Evolutionary conservation across 805 yeast genomes (phyloP).

Genomic region (Alloascoidea hylecoeti): DNA sequence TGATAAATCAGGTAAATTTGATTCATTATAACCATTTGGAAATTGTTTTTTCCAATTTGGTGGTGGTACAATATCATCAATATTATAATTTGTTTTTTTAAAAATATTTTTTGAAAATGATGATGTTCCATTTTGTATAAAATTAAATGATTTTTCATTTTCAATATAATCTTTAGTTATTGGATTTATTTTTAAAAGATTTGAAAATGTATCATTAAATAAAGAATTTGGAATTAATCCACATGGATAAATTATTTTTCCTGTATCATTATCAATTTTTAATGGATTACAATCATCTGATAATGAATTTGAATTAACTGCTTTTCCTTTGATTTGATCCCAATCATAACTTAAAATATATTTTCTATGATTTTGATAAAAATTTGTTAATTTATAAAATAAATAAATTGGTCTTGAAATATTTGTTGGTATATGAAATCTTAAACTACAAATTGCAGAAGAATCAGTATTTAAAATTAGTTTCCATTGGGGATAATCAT

Average conservation of each 20-base stretch:
- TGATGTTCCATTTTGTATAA: constrained; percentile 27
- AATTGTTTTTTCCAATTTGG: constrained; percentile 73
- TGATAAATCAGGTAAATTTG: constrained; percentile 64
- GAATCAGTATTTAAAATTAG: background rate
- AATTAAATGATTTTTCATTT: constrained; percentile 13
- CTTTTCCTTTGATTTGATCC: constrained; percentile 67
- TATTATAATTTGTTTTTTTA: constrained; percentile 55
- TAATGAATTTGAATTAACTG: constrained; percentile 38
- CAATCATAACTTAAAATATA: constrained; percentile 79
- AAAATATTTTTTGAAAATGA: constrained; percentile 63
- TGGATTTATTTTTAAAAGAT: no score
- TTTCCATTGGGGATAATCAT: background rate
- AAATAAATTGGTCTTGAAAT: constrained; percentile 59
- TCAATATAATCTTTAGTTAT: constrained; percentile 16
- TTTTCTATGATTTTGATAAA: constrained; percentile 89
- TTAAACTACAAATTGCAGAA: constrained; percentile 42
- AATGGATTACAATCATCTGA: constrained; percentile 53
- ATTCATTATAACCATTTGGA: constrained; percentile 80
- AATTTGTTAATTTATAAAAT: constrained; percentile 80
- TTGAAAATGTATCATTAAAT: constrained; percentile 76
- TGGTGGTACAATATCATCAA: constrained; percentile 77
- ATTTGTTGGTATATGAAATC: constrained; percentile 59
- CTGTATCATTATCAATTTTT: constrained; percentile 30
- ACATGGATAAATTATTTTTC: constrained; percentile 76
- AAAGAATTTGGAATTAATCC: constrained; percentile 88